These are phyloP conservation scores for Colletotrichum liaoningense DNA, from an alignment of 2,329 filamentous ascomycete species.

Conservation along the genomic window DNA sequence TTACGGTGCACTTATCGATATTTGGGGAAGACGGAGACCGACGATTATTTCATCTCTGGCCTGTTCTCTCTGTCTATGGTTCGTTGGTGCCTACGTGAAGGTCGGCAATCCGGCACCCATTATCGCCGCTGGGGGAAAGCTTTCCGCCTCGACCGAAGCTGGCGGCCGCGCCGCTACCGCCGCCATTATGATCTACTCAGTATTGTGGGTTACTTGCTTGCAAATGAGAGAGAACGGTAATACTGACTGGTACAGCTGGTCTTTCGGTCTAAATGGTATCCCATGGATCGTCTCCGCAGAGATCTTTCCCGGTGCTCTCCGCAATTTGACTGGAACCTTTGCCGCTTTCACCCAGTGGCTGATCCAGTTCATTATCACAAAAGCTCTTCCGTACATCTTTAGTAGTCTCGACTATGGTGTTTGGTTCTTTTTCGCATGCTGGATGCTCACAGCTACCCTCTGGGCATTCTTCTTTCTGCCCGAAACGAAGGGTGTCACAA, in stretches of 20 bases:
- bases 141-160: conserved; percentile 53
- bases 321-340: conserved; percentile 54
- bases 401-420: conserved; percentile 59
- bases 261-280: conserved; percentile 57
- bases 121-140: conserved; percentile 54
- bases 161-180: conserved; percentile 65
- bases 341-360: conserved; percentile 54
- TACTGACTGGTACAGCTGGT: conserved; percentile 47
- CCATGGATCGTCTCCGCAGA: conserved; percentile 59
- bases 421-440: conserved; percentile 67
- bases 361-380: conserved; percentile 56
- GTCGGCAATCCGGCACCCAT: conserved; percentile 59
- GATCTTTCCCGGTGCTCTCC: conserved; percentile 56
- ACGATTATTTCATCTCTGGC: conserved; percentile 60
- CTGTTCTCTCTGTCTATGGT: conserved; percentile 61
- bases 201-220: conserved; percentile 53
- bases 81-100: conserved; percentile 65
- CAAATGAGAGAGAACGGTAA: too few relatives aligned
- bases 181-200: conserved; percentile 65
- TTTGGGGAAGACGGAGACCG: conserved; percentile 52
- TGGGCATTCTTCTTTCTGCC: conserved; percentile 65
- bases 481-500: conserved; percentile 65
- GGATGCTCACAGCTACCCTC: conserved; percentile 59
- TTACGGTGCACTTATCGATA: conserved; percentile 52
- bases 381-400: conserved; percentile 58